A percentile compares a stretch with the other conserved stretches of the same genome.
Conservation (phyloP, 2,329 filamentous ascomycete species). For the Sclerotinia nivalis region DNA sequence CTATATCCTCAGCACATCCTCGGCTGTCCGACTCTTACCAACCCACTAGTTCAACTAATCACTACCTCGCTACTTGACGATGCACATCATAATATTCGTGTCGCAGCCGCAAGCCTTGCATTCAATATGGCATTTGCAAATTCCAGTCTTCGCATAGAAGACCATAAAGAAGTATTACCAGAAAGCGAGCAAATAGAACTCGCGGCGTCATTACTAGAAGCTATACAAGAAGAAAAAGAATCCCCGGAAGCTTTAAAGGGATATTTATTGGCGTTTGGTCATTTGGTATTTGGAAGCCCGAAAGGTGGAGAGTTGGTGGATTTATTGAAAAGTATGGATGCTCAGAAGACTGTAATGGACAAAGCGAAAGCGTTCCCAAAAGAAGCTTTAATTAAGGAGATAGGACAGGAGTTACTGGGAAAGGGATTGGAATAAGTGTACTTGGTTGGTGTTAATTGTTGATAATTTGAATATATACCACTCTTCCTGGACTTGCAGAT, state of each 20-base stretch:
- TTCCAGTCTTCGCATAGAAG: conserved; percentile 62
- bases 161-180: conserved; percentile 57
- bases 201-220: conserved; percentile 77
- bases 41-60: conserved; percentile 66
- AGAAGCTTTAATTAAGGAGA: conserved; percentile 57
- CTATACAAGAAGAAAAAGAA: conserved; percentile 57
- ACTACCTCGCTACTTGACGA: conserved; percentile 79
- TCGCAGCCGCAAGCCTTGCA: conserved; percentile 78
- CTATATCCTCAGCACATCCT: conserved; percentile 69
- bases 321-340: conserved; percentile 76
- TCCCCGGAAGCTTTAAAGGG: conserved; percentile 75
- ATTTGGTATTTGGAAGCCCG: conserved; percentile 70
- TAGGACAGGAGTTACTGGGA: conserved; percentile 48
- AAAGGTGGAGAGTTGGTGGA: conserved; percentile 75
- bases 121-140: conserved; percentile 79
- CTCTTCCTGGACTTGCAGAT: neutral
- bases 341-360: conserved; percentile 59
- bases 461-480: neutral
- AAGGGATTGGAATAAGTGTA: conserved; percentile 33
- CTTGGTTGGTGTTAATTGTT: neutral
- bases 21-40: conserved; percentile 51
- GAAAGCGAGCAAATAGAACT: conserved; percentile 78
- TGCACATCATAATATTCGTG: conserved; percentile 70
- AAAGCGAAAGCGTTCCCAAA: conserved; percentile 60
- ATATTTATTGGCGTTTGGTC: conserved; percentile 72